phyloP scores from a whole-genome alignment of 2,329 filamentous ascomycete genomes.

The Claviceps arundinis region DNA sequence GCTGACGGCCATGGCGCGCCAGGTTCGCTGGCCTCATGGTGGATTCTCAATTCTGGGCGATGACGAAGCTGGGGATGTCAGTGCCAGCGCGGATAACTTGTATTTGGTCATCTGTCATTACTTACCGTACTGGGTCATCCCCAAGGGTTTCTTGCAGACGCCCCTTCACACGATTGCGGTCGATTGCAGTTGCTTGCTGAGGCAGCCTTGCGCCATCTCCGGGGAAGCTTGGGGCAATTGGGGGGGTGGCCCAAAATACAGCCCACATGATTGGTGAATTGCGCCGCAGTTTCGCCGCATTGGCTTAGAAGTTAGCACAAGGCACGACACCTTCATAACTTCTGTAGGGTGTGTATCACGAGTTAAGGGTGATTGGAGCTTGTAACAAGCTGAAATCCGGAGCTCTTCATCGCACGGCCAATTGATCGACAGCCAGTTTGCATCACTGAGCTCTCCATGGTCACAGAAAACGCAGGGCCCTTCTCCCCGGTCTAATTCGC shows the following conservation, averaged over 20 bases:
- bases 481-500: background rate
- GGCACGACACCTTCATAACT: background rate
- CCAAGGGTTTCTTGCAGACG: background rate
- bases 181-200: background rate
- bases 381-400: background rate
- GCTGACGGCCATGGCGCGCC: constrained; percentile 30
- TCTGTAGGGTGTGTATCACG: background rate
- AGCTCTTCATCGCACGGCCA: background rate
- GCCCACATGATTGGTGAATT: background rate
- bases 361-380: background rate
- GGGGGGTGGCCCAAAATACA: background rate
- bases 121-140: background rate
- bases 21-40: constrained; percentile 33
- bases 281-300: background rate
- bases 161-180: background rate
- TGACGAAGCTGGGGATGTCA: constrained; percentile 1
- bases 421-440: background rate
- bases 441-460: no score
- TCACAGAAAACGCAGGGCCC: no score
- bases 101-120: background rate
- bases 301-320: background rate
- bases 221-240: background rate
- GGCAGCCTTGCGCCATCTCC: background rate
- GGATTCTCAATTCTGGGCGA: constrained; percentile 15
- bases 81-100: background rate